Evolutionary conservation across 495 filamentous ascomycete species (phyloP), one percentile per base, ranked within the genome.

Genomic region (Neurospora africana): DNA sequence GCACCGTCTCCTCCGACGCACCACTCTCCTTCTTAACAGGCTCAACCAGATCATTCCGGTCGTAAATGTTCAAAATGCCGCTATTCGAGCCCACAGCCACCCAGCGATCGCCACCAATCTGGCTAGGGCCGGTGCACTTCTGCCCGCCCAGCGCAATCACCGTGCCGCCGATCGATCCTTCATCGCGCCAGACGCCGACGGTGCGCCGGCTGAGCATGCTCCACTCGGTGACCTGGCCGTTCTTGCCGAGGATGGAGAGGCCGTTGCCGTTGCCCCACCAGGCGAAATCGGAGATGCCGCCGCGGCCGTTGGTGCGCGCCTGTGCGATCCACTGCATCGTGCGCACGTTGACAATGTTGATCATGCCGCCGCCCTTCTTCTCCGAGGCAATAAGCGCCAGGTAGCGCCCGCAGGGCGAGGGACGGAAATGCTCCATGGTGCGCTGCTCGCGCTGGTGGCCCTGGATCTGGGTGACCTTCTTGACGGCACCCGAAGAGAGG

Each of bases 211-310:
- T 78, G 23, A 79, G 81, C 58, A 94, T 83, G 79, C 89, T 90
- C 87, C 91, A 98, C 82, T 99, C 95, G n/a, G 91, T 91, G n/a
- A 97, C 87, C 78, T 97, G 93, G 30, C 96, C 96, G 71, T 91
- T 91, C 76, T 92, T 94, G 70, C 92, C 93, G 3, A 89, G 87
- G 40, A 97, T 89, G 1, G 88, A 89, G 75, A 98, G 81, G 4
- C 87, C 87, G 72, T 92, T 85, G n/a, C 94, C 90, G 74, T 92
- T 86, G 15, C 86, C 83, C 92, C 94, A 97, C 95, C 95, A 99
- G 3, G 87, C 89, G 74, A 97, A 94, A 78, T 97, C 95, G 0
- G 92, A 90, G 9, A 98, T 88, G 35, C 94, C 94, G 67, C 91
- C 90, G 39, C 89, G 86, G 61, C 93, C 91, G 75, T 97, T 93